phyloP scores from a whole-genome alignment of 1,284 basidiomycete genomes.

The Trametes versicolor region DNA sequence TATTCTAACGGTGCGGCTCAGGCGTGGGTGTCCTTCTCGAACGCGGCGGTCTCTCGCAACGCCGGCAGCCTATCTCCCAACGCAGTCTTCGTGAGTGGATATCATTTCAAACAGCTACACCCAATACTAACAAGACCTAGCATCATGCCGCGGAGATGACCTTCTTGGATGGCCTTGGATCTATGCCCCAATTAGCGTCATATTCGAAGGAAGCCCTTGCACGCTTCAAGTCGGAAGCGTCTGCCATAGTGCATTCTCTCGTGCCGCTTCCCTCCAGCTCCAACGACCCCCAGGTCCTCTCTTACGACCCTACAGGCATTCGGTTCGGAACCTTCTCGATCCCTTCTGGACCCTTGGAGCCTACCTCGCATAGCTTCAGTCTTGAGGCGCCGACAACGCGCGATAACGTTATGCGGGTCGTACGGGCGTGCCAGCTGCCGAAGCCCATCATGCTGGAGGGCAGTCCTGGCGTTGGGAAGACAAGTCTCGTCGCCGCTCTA shows the following conservation, averaged over 20 bases:
- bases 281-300: conserved; percentile 39
- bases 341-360: conserved; percentile 60
- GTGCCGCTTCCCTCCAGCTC: conserved; percentile 53
- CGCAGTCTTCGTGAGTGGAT: conserved; percentile 77
- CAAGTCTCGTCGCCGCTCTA: conserved; percentile 91
- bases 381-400: conserved; percentile 90
- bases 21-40: conserved; percentile 95
- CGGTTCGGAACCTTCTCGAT: conserved; percentile 85
- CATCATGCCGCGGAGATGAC: conserved; percentile 91
- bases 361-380: conserved; percentile 69
- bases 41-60: conserved; percentile 60
- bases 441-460: conserved; percentile 98
- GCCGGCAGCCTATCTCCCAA: conserved; percentile 52
- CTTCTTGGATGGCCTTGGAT: conserved; percentile 85
- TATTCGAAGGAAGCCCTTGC: conserved; percentile 61
- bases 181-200: conserved; percentile 73
- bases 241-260: conserved; percentile 57
- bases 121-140: conserved; percentile 49
- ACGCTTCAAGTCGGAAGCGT: conserved; percentile 60
- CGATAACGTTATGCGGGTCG: conserved; percentile 89
- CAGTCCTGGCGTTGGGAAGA: conserved; percentile 99
- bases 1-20: conserved; percentile 42
- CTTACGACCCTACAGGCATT: conserved; percentile 54
- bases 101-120: background rate
- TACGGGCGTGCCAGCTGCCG: conserved; percentile 89